Percentiles rank a stretch among this genome's conserved stretches.
Conservation (phyloP, 257 asterid genomes). For the Petunia axillaris region DNA sequence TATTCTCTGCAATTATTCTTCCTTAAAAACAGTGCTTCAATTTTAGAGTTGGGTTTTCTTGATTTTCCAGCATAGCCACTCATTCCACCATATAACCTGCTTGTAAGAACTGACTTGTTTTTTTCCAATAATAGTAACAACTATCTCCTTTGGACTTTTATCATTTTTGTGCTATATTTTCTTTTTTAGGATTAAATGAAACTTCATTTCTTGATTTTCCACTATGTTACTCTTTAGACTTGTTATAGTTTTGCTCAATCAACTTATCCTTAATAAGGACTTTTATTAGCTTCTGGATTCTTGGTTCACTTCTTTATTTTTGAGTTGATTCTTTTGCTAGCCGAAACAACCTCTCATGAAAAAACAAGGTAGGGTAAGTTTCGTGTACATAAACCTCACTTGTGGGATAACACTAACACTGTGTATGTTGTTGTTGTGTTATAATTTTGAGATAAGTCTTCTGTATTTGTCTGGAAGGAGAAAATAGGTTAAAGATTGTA, state of each 20-base stretch:
- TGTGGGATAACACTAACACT: no score
- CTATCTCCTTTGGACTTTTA: neutral
- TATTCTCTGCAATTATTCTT: slow-evolving; percentile 47
- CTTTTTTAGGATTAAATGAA: slow-evolving; percentile 12
- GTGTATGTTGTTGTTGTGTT: no score
- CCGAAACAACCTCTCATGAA: no score
- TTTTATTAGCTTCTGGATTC: neutral
- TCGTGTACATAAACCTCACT: no score
- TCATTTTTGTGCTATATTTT: slow-evolving; percentile 17
- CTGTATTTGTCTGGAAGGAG: no score
- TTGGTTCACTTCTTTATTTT: slow-evolving; percentile 25
- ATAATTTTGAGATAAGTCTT: no score
- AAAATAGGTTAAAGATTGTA: slow-evolving; percentile 18
- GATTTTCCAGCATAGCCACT: slow-evolving; percentile 48
- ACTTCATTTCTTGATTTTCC: slow-evolving; percentile 31
- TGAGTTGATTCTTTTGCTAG: no score
- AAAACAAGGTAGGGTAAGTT: no score
- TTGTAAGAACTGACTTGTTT: no score
- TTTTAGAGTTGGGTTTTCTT: slow-evolving; percentile 40
- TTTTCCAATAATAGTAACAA: neutral
- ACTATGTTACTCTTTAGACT: slow-evolving; percentile 34
- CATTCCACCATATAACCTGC: neutral
- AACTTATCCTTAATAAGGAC: no score
- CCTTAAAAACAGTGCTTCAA: slow-evolving; percentile 31
- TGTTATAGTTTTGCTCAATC: slow-evolving; percentile 10